Conservation (phyloP, 176 grass and related monocot genomes). For the Saccharum officinarum region DNA sequence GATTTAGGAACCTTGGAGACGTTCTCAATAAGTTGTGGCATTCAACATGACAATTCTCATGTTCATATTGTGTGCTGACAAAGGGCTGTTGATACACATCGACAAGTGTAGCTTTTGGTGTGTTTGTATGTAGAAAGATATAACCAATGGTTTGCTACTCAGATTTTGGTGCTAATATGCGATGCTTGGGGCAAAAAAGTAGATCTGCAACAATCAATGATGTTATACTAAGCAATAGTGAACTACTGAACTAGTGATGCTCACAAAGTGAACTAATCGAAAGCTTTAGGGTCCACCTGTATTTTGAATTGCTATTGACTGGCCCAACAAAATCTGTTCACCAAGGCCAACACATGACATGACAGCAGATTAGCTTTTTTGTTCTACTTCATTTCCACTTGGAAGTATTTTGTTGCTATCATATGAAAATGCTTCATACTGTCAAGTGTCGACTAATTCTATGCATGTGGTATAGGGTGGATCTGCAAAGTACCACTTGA, state of each 20-base stretch:
- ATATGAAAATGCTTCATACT: not conserved
- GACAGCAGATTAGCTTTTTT: not conserved
- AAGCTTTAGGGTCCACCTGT: not conserved
- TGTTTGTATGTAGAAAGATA: conserved; percentile 16
- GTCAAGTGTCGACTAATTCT: conserved; percentile 22
- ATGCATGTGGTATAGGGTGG: conserved; percentile 66
- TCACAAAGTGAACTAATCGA: conserved; percentile 16
- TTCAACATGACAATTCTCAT: conserved; percentile 19
- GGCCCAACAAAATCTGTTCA: conserved; percentile 12
- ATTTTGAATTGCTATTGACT: conserved; percentile 12
- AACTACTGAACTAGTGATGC: conserved; percentile 9
- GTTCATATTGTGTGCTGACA: not conserved
- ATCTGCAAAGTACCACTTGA: conserved; percentile 90
- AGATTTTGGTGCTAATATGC: not conserved
- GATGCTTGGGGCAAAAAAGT: not conserved
- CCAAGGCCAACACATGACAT: not conserved
- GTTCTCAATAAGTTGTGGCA: not conserved
- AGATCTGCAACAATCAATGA: conserved; percentile 2
- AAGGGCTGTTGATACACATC: not conserved
- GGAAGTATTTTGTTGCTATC: conserved; percentile 17
- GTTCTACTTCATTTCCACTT: conserved; percentile 21
- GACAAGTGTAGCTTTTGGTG: not conserved
- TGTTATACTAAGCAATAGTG: not conserved
- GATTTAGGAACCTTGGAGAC: not conserved
- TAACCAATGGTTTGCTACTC: not conserved